Evolutionary conservation across 768 basidiomycete species (phyloP).

Genomic region (Trametes maxima): DNA sequence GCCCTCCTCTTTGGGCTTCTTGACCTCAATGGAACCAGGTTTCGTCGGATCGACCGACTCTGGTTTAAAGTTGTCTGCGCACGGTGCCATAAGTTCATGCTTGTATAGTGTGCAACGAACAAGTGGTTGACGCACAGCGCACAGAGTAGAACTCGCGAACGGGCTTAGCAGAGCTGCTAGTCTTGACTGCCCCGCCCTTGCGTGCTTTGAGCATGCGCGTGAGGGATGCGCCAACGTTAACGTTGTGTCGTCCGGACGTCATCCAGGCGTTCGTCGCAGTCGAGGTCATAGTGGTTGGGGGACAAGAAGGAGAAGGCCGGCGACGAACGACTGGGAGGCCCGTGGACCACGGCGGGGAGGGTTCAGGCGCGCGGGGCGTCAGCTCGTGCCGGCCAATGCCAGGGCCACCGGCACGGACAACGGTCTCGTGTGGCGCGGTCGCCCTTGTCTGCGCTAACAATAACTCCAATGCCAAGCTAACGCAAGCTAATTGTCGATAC

Average conservation of each 20-base stretch:
- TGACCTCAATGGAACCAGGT: slow-evolving; percentile 67
- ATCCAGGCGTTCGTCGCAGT: slow-evolving; percentile 52
- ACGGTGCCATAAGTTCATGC: background rate
- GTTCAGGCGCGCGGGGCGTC: background rate
- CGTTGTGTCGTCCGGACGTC: slow-evolving; percentile 60
- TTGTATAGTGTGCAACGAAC: background rate
- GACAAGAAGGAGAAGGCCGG: slow-evolving; percentile 11
- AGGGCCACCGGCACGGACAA: background rate
- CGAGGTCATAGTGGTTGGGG: slow-evolving; percentile 41
- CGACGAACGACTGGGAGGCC: background rate
- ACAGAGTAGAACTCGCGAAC: slow-evolving; percentile 78
- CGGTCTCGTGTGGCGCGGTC: background rate
- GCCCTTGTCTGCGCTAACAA: background rate
- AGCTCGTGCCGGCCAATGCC: too few relatives aligned
- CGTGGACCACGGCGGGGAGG: background rate
- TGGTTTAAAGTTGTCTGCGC: slow-evolving; percentile 75
- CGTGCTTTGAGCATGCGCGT: slow-evolving; percentile 69
- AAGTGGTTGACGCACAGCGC: slow-evolving; percentile 53
- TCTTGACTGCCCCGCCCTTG: slow-evolving; percentile 49
- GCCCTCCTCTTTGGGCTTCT: slow-evolving; percentile 49
- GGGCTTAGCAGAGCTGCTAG: slow-evolving; percentile 49
- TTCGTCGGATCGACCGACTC: slow-evolving; percentile 65
- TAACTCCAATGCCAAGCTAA: background rate
- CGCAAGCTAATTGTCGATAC: too few relatives aligned
- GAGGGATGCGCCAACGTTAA: slow-evolving; percentile 65